phyloP scores from a whole-genome alignment of 2,329 filamentous ascomycete species.

The Rhytidhysteron rufulum region DNA sequence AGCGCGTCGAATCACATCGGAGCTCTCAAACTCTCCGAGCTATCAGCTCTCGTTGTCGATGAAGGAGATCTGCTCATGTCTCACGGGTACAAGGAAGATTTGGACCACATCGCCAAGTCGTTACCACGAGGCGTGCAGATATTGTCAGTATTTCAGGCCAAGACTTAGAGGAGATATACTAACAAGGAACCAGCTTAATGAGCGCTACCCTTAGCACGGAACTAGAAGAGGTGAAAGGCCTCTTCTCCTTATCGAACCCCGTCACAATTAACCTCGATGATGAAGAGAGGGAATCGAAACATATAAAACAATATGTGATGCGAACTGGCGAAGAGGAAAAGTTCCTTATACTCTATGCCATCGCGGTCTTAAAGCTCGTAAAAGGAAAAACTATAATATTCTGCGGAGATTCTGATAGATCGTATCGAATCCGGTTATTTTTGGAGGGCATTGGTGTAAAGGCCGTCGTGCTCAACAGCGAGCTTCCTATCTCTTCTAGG shows the following conservation, averaged over 20 bases:
- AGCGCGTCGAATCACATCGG: constrained; percentile 74
- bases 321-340: constrained; percentile 97
- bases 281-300: constrained; percentile 69
- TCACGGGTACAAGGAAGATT: constrained; percentile 89
- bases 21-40: constrained; percentile 64
- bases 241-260: constrained; percentile 83
- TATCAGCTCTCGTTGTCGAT: constrained; percentile 81
- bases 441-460: constrained; percentile 96
- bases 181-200: constrained; percentile 57
- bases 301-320: constrained; percentile 82
- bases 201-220: constrained; percentile 89
- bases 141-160: constrained; percentile 41
- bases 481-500: constrained; percentile 86
- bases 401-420: constrained; percentile 81
- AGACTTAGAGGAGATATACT: background rate
- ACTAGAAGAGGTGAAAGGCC: constrained; percentile 75
- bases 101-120: constrained; percentile 71
- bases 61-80: constrained; percentile 91
- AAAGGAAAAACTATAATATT: constrained; percentile 88
- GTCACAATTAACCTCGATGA: constrained; percentile 79
- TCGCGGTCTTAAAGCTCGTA: constrained; percentile 91
- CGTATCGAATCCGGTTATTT: constrained; percentile 90
- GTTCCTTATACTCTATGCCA: constrained; percentile 86
- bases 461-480: constrained; percentile 89
- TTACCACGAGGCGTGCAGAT: constrained; percentile 85